phyloP scores from a whole-genome alignment of 2,329 filamentous ascomycete species.

The Sporothrix curviconia region DNA sequence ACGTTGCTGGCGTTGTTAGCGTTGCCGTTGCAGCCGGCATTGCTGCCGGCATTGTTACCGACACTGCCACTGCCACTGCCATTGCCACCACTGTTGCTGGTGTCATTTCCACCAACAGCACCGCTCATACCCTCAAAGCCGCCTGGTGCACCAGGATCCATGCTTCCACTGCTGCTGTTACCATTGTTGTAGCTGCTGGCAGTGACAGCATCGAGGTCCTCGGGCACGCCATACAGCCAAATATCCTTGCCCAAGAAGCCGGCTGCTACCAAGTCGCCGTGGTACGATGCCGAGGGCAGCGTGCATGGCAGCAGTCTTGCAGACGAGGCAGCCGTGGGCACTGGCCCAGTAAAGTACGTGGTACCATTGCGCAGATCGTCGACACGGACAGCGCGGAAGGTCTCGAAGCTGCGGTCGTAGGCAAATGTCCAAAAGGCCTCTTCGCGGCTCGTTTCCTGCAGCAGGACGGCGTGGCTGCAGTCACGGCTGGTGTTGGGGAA shows the following conservation, averaged over 20 bases:
- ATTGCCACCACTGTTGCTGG: background rate
- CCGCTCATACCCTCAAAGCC: background rate
- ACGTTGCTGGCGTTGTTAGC: conserved; percentile 18
- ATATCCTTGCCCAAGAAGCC: conserved; percentile 67
- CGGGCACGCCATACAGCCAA: conserved; percentile 74
- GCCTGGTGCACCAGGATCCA: background rate
- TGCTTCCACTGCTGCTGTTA: background rate
- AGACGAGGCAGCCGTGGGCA: conserved; percentile 43
- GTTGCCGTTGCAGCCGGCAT: background rate
- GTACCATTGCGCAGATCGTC: conserved; percentile 70
- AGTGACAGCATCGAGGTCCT: conserved; percentile 59
- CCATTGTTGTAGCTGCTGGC: conserved; percentile 25
- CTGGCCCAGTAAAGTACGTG: conserved; percentile 70
- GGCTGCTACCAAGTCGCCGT: conserved; percentile 65
- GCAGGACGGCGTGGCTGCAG: conserved; percentile 68
- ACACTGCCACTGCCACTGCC: background rate
- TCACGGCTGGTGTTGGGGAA: conserved; percentile 76
- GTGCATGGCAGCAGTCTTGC: conserved; percentile 62
- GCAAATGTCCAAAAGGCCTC: conserved; percentile 72
- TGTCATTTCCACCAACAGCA: background rate
- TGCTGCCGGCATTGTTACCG: background rate
- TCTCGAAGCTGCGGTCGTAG: conserved; percentile 70
- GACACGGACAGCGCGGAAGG: conserved; percentile 68
- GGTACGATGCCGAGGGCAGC: conserved; percentile 60
- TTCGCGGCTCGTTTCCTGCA: conserved; percentile 53